These are phyloP conservation scores for Isabelozyma heimii DNA, from an alignment of 805 yeast species.

Conservation along the genomic window DNA sequence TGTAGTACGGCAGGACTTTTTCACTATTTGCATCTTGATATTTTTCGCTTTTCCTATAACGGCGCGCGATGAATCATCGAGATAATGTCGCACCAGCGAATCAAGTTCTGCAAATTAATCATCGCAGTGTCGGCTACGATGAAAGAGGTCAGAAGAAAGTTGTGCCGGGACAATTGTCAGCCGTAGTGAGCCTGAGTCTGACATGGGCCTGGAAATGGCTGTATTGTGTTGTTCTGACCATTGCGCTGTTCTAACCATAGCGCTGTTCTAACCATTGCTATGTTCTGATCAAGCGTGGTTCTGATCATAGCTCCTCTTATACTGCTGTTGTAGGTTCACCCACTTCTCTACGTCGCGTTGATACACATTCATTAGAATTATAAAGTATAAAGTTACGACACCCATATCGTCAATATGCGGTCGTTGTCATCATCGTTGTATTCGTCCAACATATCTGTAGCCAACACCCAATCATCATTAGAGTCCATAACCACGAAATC, in stretches of 20 bases:
- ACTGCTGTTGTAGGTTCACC: too few relatives aligned
- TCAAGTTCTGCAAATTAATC: neutral
- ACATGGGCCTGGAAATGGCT: too few relatives aligned
- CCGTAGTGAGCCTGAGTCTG: too few relatives aligned
- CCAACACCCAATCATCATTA: slow-evolving; percentile 86
- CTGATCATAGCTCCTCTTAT: too few relatives aligned
- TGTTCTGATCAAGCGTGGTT: too few relatives aligned
- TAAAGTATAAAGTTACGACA: slow-evolving; percentile 18
- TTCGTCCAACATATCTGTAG: slow-evolving; percentile 59
- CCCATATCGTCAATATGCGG: slow-evolving; percentile 39
- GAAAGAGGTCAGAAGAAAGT: neutral
- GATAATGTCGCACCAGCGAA: slow-evolving; percentile 1
- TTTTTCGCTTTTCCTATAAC: neutral
- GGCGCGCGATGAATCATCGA: neutral
- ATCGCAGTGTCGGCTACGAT: neutral
- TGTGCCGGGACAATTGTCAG: too few relatives aligned
- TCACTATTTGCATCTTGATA: neutral
- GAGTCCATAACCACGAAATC: slow-evolving; percentile 84
- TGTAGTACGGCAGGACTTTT: neutral
- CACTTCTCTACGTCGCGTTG: too few relatives aligned
- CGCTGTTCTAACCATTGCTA: too few relatives aligned
- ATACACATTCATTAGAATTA: neutral
- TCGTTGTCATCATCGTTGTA: slow-evolving; percentile 9
- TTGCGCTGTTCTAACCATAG: too few relatives aligned
- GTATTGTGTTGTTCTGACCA: too few relatives aligned